Conservation (phyloP, 148 eudicot species). For the Drosera capensis region DNA sequence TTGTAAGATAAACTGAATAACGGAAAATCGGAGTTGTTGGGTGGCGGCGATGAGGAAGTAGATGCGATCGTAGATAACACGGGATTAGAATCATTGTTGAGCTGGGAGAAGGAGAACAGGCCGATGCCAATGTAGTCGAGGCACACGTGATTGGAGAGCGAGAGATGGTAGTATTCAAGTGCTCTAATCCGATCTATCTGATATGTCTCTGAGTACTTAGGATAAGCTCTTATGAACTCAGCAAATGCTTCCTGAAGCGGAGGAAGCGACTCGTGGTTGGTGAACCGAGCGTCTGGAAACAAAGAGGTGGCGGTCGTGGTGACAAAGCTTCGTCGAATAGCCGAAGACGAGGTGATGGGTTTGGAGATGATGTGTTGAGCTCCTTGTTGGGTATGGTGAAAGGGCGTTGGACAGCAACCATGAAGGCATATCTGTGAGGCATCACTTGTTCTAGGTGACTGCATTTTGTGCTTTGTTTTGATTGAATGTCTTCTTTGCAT, state of each 20-base stretch:
- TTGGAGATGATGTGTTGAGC: constrained; percentile 12
- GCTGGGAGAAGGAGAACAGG: constrained; percentile 67
- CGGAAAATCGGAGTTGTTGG: constrained; percentile 36
- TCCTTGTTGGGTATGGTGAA: constrained; percentile 20
- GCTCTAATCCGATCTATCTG: constrained; percentile 47
- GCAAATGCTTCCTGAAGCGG: constrained; percentile 48
- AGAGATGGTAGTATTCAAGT: constrained; percentile 54
- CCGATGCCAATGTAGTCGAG: constrained; percentile 90
- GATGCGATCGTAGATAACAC: constrained; percentile 18
- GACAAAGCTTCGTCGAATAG: constrained; percentile 36
- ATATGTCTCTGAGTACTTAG: constrained; percentile 42
- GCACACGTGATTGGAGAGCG: constrained; percentile 53
- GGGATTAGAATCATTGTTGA: constrained; percentile 25
- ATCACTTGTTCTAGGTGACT: constrained; percentile 39
- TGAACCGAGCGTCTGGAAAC: constrained; percentile 58
- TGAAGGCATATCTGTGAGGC: constrained; percentile 32
- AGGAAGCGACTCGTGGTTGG: constrained; percentile 70
- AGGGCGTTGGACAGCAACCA: constrained; percentile 43
- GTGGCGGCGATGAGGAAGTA: constrained; percentile 30
- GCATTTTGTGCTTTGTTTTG: constrained; percentile 20
- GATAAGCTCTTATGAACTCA: constrained; percentile 51
- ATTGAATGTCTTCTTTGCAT: constrained; percentile 1
- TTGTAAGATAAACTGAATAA: constrained; percentile 46
- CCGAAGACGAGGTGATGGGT: constrained; percentile 27
- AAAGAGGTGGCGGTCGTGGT: constrained; percentile 37